Evolutionary conservation across 345 rosid genomes (phyloP), one percentile per base, ranked within the genome.

Genomic region (Salix udensis): DNA sequence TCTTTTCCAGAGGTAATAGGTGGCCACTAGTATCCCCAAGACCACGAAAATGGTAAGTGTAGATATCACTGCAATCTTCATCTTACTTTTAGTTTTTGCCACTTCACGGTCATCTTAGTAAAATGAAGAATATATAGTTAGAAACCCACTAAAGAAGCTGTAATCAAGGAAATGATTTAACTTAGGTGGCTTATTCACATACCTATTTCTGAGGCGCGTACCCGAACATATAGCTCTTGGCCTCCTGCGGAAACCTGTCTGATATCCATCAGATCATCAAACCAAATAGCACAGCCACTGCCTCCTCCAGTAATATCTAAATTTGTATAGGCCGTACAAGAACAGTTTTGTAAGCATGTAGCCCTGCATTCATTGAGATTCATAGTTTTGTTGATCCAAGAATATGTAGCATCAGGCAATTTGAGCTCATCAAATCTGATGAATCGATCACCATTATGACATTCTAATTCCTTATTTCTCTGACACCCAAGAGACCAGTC

Each of bases 251-350:
- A 16, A 16, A 73, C 39, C 68, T 67, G 46, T 60, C 61, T 55
- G 2, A 78, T 55, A 66, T 78, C 81, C 4, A 67, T 44, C 73
- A 78, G 37, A 23, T 73, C 77, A 67, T 16, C 48, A 44, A 37
- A 78, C 81, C 81, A 78, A 24, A 67, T 40, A 3, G 50, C 37
- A 14, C 81, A 78, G 6, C 81, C 77, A 60, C 69, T 73, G 16
- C 77, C 81, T 24, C 36, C 48, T 40, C 50, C 62, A 7, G 39
- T 67, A 34, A 67, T 30, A 68, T 78, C 69, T 1, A 21, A 28
- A 42, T 42, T 73, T 2, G 70, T 10, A 15, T 73, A 78, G 16
- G 77, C 81, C 64, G 9, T 73, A 26, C 81, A 78, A 7, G 73
- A 73, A 73, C 81, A 78, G 30, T 78, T 78, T 23, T 16, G 37